These are phyloP conservation scores for Gymnopilus junonius DNA, from an alignment of 768 basidiomycete genomes.

Conservation along the genomic window DNA sequence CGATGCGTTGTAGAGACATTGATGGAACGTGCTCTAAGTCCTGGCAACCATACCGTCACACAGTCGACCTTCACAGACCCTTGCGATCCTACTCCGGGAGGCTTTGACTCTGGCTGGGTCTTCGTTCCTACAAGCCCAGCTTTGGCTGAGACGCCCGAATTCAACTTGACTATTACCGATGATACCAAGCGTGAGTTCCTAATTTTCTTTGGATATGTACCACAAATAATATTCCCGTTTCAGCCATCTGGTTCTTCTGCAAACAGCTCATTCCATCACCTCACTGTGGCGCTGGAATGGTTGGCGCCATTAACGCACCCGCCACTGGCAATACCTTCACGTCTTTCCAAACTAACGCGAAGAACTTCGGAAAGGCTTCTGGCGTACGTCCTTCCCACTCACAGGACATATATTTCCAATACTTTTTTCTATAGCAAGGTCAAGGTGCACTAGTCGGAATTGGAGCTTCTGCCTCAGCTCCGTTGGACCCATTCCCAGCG, in stretches of 20 bases:
- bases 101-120: conserved; percentile 62
- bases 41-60: conserved; percentile 58
- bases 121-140: conserved; percentile 34
- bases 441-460: conserved; percentile 45
- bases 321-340: conserved; percentile 45
- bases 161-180: conserved; percentile 56
- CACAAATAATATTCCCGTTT: not conserved
- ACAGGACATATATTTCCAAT: not conserved
- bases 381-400: conserved; percentile 33
- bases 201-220: conserved; percentile 19
- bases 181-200: conserved; percentile 43
- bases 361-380: conserved; percentile 26
- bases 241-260: conserved; percentile 66
- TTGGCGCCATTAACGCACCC: conserved; percentile 58
- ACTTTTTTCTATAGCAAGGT: conserved; percentile 37
- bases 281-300: conserved; percentile 54
- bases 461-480: conserved; percentile 52
- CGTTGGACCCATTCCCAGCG: conserved; percentile 43
- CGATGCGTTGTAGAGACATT: not conserved
- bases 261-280: conserved; percentile 43
- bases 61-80: conserved; percentile 52
- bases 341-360: conserved; percentile 39
- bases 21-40: conserved; percentile 27
- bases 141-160: conserved; percentile 36
- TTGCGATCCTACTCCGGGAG: conserved; percentile 46